phyloP scores from a whole-genome alignment of 768 basidiomycete genomes.

The Crassisporium funariophilum region DNA sequence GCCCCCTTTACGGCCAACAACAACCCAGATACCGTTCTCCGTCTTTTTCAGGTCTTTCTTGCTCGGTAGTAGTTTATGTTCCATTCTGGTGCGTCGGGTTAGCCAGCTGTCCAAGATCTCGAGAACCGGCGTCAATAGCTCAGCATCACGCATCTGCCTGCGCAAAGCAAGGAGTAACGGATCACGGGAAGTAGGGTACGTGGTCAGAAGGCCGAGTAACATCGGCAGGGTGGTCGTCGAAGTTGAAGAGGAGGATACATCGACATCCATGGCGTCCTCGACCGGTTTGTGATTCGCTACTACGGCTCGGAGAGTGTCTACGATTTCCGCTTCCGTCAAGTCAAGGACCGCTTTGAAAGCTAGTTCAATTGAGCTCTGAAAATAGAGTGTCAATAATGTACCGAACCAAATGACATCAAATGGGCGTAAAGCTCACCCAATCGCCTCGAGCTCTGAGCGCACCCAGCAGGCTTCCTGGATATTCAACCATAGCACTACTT shows the following conservation, averaged over 20 bases:
- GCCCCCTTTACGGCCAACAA: slow-evolving; percentile 28
- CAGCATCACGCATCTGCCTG: slow-evolving; percentile 48
- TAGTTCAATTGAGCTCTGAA: slow-evolving; percentile 47
- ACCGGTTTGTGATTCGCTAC: slow-evolving; percentile 39
- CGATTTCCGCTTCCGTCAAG: slow-evolving; percentile 64
- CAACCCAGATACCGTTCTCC: slow-evolving; percentile 41
- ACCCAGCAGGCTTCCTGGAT: slow-evolving; percentile 51
- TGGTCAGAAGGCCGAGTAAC: slow-evolving; percentile 39
- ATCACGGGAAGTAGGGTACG: slow-evolving; percentile 39
- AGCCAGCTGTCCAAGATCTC: slow-evolving; percentile 54
- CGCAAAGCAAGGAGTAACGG: slow-evolving; percentile 53
- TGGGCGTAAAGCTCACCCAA: slow-evolving; percentile 66
- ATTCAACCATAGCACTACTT: slow-evolving; percentile 59
- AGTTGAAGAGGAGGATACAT: slow-evolving; percentile 20
- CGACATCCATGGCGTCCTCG: slow-evolving; percentile 45
- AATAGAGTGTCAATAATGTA: background rate
- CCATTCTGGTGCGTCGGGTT: slow-evolving; percentile 33
- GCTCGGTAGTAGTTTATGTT: slow-evolving; percentile 39
- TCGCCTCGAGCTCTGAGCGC: slow-evolving; percentile 57
- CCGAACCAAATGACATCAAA: background rate
- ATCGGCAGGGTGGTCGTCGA: slow-evolving; percentile 25
- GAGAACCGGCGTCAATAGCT: slow-evolving; percentile 49
- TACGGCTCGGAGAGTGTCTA: slow-evolving; percentile 51
- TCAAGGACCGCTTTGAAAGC: slow-evolving; percentile 61
- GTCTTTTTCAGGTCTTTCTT: slow-evolving; percentile 43